Percentiles rank a stretch among this genome's conserved stretches.
Evolutionary conservation across 2,329 filamentous ascomycete genomes (phyloP).

Genomic region (Berkeleyomyces basicola): DNA sequence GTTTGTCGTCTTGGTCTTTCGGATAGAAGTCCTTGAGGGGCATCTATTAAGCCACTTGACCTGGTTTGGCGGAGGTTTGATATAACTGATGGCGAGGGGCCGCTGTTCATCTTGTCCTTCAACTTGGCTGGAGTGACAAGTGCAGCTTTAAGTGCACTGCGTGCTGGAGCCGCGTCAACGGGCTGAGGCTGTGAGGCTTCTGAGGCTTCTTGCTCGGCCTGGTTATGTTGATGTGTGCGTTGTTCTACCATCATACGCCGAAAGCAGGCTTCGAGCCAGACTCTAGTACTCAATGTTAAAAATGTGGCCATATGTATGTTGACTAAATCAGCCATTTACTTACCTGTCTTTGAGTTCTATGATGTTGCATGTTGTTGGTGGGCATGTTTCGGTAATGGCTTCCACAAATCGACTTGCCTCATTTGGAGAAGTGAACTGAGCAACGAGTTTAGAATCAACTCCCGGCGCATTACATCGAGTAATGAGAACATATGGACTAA

Average conservation of each 20-base stretch:
- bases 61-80: slow-evolving; percentile 3
- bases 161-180: neutral
- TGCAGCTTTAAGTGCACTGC: neutral
- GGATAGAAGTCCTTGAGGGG: neutral
- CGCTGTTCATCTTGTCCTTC: neutral
- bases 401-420: neutral
- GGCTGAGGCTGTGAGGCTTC: neutral
- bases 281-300: neutral
- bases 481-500: neutral
- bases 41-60: slow-evolving; percentile 3
- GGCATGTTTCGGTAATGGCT: neutral
- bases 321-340: neutral
- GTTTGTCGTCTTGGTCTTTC: neutral
- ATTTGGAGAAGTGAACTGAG: neutral
- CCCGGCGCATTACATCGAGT: neutral
- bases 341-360: neutral
- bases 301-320: too few relatives aligned
- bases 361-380: neutral
- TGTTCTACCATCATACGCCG: neutral
- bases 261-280: neutral
- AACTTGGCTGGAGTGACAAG: neutral
- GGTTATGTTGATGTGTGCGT: neutral
- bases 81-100: neutral
- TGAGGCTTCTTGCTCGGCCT: neutral
- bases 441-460: neutral